A percentile compares a stretch with the other conserved stretches of the same genome.
Evolutionary conservation across 1,284 basidiomycete species (phyloP).

Genomic region (Tilletia caries): DNA sequence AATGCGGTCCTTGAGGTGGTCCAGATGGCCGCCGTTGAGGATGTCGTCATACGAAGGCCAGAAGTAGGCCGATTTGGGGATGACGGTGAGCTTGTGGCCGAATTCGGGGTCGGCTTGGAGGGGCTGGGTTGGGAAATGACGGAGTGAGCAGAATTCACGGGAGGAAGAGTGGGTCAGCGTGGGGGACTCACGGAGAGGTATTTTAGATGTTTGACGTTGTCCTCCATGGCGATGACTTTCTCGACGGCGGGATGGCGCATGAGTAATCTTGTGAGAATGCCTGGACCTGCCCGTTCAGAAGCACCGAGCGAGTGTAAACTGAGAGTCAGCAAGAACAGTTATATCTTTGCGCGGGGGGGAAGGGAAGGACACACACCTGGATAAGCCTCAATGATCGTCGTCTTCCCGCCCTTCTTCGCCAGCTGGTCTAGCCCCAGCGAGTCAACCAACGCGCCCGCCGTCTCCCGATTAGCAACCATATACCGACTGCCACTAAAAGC

Average conservation of each 20-base stretch:
- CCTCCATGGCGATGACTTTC: constrained; percentile 46
- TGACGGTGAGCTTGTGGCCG: constrained; percentile 26
- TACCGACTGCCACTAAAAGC: constrained; percentile 29
- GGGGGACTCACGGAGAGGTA: neutral
- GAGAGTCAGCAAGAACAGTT: neutral
- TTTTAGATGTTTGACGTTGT: neutral
- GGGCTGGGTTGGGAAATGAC: neutral
- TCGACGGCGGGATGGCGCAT: constrained; percentile 42
- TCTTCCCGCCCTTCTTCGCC: constrained; percentile 30
- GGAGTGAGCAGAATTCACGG: neutral
- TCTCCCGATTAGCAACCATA: constrained; percentile 39
- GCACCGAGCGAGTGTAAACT: neutral
- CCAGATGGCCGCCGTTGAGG: constrained; percentile 29
- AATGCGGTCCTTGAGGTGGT: constrained; percentile 31
- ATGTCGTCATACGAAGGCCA: constrained; percentile 41
- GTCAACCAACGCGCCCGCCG: constrained; percentile 27
- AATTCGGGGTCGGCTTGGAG: constrained; percentile 24
- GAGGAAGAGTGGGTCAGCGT: neutral
- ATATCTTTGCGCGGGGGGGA: neutral
- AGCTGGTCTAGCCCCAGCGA: constrained; percentile 25
- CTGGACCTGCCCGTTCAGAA: constrained; percentile 24
- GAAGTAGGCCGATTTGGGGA: constrained; percentile 26
- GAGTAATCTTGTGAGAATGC: constrained; percentile 41
- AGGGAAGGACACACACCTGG: constrained; percentile 22
- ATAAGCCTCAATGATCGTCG: constrained; percentile 48